Evolutionary conservation across 2,329 filamentous ascomycete species (phyloP).

Genomic region (Alternaria solani): DNA sequence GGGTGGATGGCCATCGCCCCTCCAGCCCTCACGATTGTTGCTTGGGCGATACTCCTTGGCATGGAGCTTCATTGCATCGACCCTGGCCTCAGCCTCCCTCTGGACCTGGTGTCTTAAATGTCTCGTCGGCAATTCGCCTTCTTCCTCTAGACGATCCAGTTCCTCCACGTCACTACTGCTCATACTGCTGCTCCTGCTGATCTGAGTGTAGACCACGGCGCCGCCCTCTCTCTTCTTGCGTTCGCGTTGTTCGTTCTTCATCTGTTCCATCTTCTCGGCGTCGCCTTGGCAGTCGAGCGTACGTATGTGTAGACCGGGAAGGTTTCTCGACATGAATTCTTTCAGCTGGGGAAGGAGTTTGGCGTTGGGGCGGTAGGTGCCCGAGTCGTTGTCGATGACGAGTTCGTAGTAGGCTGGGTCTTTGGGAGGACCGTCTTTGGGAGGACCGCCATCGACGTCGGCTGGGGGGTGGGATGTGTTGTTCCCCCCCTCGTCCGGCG

Average conservation of each 20-base stretch:
- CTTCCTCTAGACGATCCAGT: slow-evolving; percentile 54
- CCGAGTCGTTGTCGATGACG: slow-evolving; percentile 93
- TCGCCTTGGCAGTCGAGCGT: slow-evolving; percentile 77
- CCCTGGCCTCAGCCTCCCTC: slow-evolving; percentile 32
- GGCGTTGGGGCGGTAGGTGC: slow-evolving; percentile 89
- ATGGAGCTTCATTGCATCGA: slow-evolving; percentile 35
- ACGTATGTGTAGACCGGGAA: slow-evolving; percentile 78
- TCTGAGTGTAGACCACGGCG: slow-evolving; percentile 63
- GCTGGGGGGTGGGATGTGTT: slow-evolving; percentile 61
- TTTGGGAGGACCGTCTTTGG: slow-evolving; percentile 51
- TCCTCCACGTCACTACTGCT: slow-evolving; percentile 66
- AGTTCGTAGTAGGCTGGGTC: slow-evolving; percentile 77
- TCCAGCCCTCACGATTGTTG: slow-evolving; percentile 38
- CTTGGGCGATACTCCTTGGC: slow-evolving; percentile 35
- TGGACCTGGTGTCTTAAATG: slow-evolving; percentile 44
- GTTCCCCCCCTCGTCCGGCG: slow-evolving; percentile 44
- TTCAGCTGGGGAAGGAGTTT: slow-evolving; percentile 75
- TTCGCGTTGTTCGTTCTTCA: slow-evolving; percentile 79
- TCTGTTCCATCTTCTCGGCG: slow-evolving; percentile 72
- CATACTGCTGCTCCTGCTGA: slow-evolving; percentile 56
- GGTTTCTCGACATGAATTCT: slow-evolving; percentile 73
- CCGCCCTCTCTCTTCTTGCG: slow-evolving; percentile 72
- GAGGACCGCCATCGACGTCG: slow-evolving; percentile 58
- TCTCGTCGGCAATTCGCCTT: slow-evolving; percentile 29
- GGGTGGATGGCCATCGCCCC: slow-evolving; percentile 25